These are phyloP conservation scores for Calonectria leucothoes DNA, from an alignment of 2,329 filamentous ascomycete species.

Conservation along the genomic window DNA sequence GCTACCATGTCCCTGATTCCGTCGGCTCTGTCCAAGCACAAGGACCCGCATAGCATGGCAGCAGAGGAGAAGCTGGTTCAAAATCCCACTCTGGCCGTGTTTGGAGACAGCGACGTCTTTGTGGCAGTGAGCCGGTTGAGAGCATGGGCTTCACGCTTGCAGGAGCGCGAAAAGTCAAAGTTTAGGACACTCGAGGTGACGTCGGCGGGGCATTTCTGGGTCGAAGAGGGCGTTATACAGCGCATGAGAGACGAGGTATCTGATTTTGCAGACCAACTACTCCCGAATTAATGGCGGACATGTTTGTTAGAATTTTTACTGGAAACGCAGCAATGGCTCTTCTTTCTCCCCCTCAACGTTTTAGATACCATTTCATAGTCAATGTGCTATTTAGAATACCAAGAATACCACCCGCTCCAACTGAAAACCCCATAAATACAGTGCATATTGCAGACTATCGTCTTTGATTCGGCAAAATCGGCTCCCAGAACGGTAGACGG, in stretches of 20 bases:
- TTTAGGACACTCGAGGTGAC: conserved; percentile 62
- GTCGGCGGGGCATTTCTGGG: conserved; percentile 73
- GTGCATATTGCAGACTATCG: too few relatives aligned
- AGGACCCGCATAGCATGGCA: conserved; percentile 39
- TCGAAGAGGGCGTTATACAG: conserved; percentile 61
- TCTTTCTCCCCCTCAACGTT: background rate
- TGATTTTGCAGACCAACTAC: conserved; percentile 40
- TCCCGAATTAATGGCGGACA: conserved; percentile 14
- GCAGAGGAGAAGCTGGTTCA: conserved; percentile 67
- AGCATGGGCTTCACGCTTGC: conserved; percentile 72
- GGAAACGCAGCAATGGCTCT: background rate
- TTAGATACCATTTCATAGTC: background rate
- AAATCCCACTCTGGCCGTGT: conserved; percentile 76
- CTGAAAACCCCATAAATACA: background rate
- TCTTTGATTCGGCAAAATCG: background rate
- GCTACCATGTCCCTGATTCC: conserved; percentile 70
- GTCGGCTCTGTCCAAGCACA: conserved; percentile 36
- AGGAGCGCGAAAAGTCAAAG: conserved; percentile 52
- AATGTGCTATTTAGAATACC: background rate
- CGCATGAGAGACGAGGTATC: conserved; percentile 40
- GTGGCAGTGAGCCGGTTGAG: conserved; percentile 73
- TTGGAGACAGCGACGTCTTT: conserved; percentile 81
- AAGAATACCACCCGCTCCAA: background rate
- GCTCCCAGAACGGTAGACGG: background rate
- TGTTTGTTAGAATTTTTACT: background rate